These are phyloP conservation scores for Pelargonium cotyledonis DNA, from an alignment of 441 rosid genomes.

Conservation along the genomic window DNA sequence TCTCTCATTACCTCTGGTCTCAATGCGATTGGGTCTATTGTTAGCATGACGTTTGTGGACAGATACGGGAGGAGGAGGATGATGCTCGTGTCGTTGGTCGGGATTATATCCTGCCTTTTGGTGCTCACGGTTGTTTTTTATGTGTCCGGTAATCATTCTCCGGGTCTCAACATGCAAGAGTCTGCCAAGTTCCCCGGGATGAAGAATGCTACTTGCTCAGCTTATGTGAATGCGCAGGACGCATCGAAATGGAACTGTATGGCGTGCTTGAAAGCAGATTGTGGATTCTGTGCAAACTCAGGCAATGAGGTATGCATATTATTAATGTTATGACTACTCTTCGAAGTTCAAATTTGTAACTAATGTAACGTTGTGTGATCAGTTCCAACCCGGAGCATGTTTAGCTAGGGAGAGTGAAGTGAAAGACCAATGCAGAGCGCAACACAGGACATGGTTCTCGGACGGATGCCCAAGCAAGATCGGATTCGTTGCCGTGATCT, in stretches of 20 bases:
- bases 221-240: constrained; percentile 8
- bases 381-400: neutral
- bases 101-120: constrained; percentile 51
- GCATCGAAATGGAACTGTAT: neutral
- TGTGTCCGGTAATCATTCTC: constrained; percentile 51
- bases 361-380: too few species aligned
- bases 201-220: constrained; percentile 60
- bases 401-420: neutral
- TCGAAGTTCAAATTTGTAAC: too few species aligned
- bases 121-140: constrained; percentile 42
- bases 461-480: neutral
- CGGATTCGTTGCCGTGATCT: neutral
- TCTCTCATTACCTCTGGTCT: constrained; percentile 74
- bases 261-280: neutral
- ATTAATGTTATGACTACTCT: too few species aligned
- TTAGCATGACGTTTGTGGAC: constrained; percentile 69
- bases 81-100: constrained; percentile 63
- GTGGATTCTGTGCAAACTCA: neutral
- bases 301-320: constrained; percentile 27
- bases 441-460: neutral
- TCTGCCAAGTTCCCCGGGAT: constrained; percentile 35
- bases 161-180: constrained; percentile 31
- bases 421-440: neutral
- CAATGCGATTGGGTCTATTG: constrained; percentile 58
- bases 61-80: constrained; percentile 69